Base-by-base conservation (phyloP, 108 stramenopile species). In the Nitzschia sp. region DNA sequence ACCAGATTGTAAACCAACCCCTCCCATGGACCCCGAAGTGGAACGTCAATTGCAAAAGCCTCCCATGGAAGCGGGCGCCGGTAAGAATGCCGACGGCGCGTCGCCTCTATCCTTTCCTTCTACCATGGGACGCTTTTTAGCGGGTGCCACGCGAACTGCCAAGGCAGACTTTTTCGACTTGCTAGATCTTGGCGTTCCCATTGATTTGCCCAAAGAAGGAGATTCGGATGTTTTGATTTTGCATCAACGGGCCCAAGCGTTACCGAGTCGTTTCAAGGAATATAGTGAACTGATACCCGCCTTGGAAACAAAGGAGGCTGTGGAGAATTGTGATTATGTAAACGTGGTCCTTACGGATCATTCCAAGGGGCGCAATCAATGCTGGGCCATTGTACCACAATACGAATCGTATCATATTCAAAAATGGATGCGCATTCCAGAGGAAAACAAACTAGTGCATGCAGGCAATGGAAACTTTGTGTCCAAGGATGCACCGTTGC, bases 331-430 rank as follows among this genome's bases (percentile, higher is more conserved):
- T 48, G 84, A 79, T 1, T 77, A 68, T 21, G 24, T 95, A 26
- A 85, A 92, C 54, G 84, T 95, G 6, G 68, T 92, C 24, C 79
- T 87, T 36, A 79, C 82, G 15, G 69, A 86, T 34, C 74, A 76
- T 24, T 51, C 35, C 8, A 68, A 60, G 0, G 18, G 38, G 2
- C 45, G 55, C 0, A 60, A 81, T 21, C 85, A 88, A 57, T 95
- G 93, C 42, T 76, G 64, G 35, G 93, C 87, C 9, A 69, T 95
- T 8, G 73, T 95, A 19, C 85, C 85, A 11, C 83, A 92, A 36
- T 95, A 85, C 34, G 89, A 90, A 76, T 82, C 83, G 19, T 95
- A 81, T 66, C 85, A 92, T 63, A 64, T 95, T 11, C 88, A 92
- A 72, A 82, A 89, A 65, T 90, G 68, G 65, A 74, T 94, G 85